A percentile compares a stretch with the other conserved stretches of the same genome.
Conservation (phyloP, 495 filamentous ascomycete species). For the Clavariopsis aquatica region DNA sequence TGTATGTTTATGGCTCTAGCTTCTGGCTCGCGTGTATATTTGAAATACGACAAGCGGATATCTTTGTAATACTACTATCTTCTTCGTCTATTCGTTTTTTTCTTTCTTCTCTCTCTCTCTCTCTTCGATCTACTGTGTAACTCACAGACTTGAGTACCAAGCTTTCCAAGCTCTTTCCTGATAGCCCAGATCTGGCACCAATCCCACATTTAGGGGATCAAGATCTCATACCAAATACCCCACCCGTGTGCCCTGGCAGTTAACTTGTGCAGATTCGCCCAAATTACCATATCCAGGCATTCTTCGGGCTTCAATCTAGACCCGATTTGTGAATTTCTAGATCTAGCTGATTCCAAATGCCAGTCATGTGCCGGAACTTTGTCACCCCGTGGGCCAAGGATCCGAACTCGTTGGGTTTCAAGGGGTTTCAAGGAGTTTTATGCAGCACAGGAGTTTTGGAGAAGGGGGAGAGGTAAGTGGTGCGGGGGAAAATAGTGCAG, state of each 20-base stretch:
- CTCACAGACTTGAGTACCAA: background rate
- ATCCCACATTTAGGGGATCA: background rate
- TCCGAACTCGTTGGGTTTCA: background rate
- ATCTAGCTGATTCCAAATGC: background rate
- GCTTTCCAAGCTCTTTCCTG: no score
- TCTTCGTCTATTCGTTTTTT: background rate
- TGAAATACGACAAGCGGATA: background rate
- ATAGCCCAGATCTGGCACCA: background rate
- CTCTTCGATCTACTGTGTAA: no score
- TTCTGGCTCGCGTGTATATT: conserved; percentile 1
- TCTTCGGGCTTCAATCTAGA: background rate
- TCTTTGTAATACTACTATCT: conserved; percentile 1
- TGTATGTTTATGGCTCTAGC: background rate
- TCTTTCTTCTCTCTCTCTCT: background rate
- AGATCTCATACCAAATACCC: background rate
- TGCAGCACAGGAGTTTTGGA: background rate
- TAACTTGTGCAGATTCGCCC: background rate
- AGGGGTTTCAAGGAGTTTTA: conserved; percentile 1
- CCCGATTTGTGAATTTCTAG: background rate
- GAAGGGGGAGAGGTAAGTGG: no score
- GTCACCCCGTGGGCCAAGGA: background rate
- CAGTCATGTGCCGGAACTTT: background rate
- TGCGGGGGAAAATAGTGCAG: no score
- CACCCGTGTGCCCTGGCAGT: no score
- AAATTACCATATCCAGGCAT: background rate